A percentile compares a stretch with the other conserved stretches of the same genome.
phyloP scores from a whole-genome alignment of 2,329 filamentous ascomycete species.

The Cercospora nicotianae region DNA sequence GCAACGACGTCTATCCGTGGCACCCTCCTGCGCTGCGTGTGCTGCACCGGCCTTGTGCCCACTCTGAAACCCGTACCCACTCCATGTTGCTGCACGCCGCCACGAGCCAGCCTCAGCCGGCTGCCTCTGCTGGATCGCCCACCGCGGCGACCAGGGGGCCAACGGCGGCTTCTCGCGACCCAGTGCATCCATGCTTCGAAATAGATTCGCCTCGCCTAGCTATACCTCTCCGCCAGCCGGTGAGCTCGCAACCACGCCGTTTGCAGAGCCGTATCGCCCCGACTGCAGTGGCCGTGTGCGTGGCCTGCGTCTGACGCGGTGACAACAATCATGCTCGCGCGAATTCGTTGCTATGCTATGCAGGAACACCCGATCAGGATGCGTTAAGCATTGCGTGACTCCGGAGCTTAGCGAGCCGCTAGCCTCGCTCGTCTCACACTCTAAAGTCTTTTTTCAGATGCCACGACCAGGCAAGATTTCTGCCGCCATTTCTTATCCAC shows the following conservation, averaged over 20 bases:
- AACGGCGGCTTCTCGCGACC: not conserved
- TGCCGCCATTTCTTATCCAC: not conserved
- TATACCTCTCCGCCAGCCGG: not conserved
- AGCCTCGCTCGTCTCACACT: not conserved
- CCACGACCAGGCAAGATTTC: not conserved
- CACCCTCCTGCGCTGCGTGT: not conserved
- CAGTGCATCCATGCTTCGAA: not conserved
- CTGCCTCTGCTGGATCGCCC: not conserved
- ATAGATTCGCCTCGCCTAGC: not conserved
- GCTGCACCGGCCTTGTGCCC: not conserved
- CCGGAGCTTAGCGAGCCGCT: slow-evolving; percentile 3
- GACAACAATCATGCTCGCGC: not conserved
- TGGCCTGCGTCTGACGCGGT: not conserved
- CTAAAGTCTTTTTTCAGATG: not conserved
- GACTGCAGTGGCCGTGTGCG: not conserved
- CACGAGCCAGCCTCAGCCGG: not conserved
- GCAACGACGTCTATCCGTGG: not conserved
- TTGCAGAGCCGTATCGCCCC: not conserved
- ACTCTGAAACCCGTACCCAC: not conserved
- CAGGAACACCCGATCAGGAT: not conserved
- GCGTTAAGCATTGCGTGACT: slow-evolving; percentile 1
- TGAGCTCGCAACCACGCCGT: not conserved
- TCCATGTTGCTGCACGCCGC: not conserved
- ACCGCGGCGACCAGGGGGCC: not conserved
- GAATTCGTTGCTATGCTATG: not conserved